Base-by-base conservation (phyloP, 1,284 basidiomycete species). In the Mycosarcoma maydis region DNA sequence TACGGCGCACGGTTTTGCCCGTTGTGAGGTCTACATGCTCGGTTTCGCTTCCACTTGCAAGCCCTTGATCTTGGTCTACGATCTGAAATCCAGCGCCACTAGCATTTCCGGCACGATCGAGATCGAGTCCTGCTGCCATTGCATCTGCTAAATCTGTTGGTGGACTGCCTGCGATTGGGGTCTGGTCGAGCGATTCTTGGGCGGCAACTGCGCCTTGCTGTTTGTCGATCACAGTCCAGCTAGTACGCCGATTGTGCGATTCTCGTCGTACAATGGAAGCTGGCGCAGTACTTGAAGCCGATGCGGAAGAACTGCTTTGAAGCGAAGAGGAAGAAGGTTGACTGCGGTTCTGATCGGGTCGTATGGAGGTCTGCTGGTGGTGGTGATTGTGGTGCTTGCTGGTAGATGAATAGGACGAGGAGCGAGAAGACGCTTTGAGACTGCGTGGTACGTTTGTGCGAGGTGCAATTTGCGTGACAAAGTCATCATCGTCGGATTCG, bases 401-500 rank as follows among this genome's bases (percentile, higher is more conserved):
- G 33, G 44, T 53, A n/a, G 53, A 53, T 17, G 52, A 59, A 32
- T 55, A 64, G 5, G 69, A 61, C 20, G 65, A 62, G 36, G 65
- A 67, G 22, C 59, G 51, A 14, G 58, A 56, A 13, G 54, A 40
- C 3, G 53, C 38, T 17, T 51, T 66, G 39, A 56, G 57, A n/a
- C 62, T 64, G 11, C 56, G 59, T 29, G 65, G 61, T 3, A 67
- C 57, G 19, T 66, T 65, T 17, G 69, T 58, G 19, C 61, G 47
- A 0, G 64, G 69, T 10, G 61, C 60, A 14, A 76, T 52, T 17
- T 65, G 70, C 19, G 71, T 50, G 38, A 77, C 78, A 56, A 80
- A 80, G 42, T 80, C 77, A n/a, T 80, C 78, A 40, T 80, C 78
- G 47, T 80, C 78, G 22, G 77, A 80, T 22, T 78, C 68, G 26